Conservation (phyloP, 495 filamentous ascomycete genomes). For the Bryoglossum gracile region DNA sequence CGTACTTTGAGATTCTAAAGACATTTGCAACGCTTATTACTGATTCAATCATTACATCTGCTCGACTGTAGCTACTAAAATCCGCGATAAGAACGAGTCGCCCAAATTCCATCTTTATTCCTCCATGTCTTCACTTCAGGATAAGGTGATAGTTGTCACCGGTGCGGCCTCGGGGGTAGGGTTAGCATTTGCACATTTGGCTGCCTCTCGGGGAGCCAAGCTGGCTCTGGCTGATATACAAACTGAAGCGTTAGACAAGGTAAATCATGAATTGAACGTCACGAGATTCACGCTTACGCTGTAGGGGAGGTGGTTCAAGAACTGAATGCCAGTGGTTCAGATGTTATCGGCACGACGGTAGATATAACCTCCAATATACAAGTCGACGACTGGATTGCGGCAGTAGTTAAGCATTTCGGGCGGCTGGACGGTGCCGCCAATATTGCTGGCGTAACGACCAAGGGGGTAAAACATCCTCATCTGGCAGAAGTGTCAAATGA, state of each 20-base stretch:
- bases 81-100: no score
- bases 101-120: no score
- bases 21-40: no score
- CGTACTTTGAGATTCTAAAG: no score
- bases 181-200: constrained; percentile 45
- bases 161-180: constrained; percentile 50
- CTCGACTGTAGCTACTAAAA: no score
- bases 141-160: constrained; percentile 49
- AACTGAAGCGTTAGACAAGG: constrained; percentile 20
- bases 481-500: constrained; percentile 32
- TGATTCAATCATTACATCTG: no score
- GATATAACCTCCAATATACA: constrained; percentile 29
- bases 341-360: constrained; percentile 15
- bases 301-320: background rate
- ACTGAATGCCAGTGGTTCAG: background rate
- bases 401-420: constrained; percentile 28
- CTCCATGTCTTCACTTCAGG: no score
- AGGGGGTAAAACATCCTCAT: constrained; percentile 21
- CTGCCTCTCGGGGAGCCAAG: constrained; percentile 38
- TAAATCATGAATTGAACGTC: background rate
- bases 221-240: constrained; percentile 41
- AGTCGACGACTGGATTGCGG: constrained; percentile 25
- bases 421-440: constrained; percentile 41
- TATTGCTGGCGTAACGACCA: constrained; percentile 38
- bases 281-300: background rate